Evolutionary conservation across 192 early-diverging fungal genomes (phyloP), one percentile per base, ranked within the genome.

Genomic region (Rhizophagus prolifer): DNA sequence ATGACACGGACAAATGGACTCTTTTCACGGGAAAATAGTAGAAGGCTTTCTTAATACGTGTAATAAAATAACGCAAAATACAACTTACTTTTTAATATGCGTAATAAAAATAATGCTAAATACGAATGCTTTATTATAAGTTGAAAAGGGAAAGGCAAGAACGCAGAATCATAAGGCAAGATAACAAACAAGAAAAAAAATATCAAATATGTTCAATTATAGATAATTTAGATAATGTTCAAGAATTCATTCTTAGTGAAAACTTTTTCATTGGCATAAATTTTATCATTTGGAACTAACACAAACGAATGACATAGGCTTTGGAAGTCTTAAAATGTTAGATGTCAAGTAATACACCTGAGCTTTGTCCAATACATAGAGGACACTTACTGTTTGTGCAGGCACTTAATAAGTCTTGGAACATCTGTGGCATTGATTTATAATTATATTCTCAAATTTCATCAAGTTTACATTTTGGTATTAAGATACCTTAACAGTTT

Each of bases 191-290:
- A n/a, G n/a, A n/a, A n/a, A n/a, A n/a, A n/a, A n/a, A n/a, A n/a
- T n/a, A n/a, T n/a, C n/a, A n/a, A n/a, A n/a, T n/a, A n/a, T n/a
- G n/a, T n/a, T n/a, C n/a, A n/a, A n/a, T n/a, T n/a, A n/a, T n/a
- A n/a, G n/a, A n/a, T n/a, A n/a, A n/a, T n/a, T n/a, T n/a, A n/a
- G n/a, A n/a, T n/a, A n/a, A n/a, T n/a, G n/a, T n/a, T n/a, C n/a
- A n/a, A n/a, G 1, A 78, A 46, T 67, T 81, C 80, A 8, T 4
- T 54, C 36, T 75, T 34, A 25, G 59, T 78, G 26, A 78, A 81
- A 58, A 81, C 58, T 71, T 65, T 47, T 26, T 81, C 47, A 28
- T 70, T 23, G 19, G 72, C 31, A 61, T 81, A 81, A 26, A 60
- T 78, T 25, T 65, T 36, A 70, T 81, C 76, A 31, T n/a, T 61